These are phyloP conservation scores for Cucurbita pepo DNA, from an alignment of 306 rosid species.

Conservation along the genomic window DNA sequence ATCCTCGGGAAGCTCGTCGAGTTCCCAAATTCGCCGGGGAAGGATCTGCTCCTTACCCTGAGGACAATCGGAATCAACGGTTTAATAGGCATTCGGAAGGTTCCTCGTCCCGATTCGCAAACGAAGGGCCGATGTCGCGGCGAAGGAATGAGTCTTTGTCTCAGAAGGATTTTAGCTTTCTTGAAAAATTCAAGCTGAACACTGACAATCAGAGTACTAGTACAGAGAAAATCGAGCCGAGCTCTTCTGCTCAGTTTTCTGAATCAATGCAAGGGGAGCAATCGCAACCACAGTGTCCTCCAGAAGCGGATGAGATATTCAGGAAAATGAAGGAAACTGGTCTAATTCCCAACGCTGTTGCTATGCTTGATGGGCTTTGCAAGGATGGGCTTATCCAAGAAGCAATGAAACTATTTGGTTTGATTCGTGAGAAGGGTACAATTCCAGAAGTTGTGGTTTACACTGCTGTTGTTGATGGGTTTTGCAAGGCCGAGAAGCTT, in stretches of 20 bases:
- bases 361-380: slow-evolving; percentile 96
- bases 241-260: slow-evolving; percentile 1
- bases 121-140: slow-evolving; percentile 6
- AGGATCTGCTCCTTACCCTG: not conserved
- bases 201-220: slow-evolving; percentile 12
- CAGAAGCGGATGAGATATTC: slow-evolving; percentile 69
- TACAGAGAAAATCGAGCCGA: slow-evolving; percentile 14
- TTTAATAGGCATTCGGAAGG: slow-evolving; percentile 7
- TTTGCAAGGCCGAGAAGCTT: slow-evolving; percentile 46
- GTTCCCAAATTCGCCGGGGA: not conserved
- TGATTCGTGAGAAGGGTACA: slow-evolving; percentile 80
- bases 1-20: slow-evolving; percentile 15
- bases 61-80: not conserved
- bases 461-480: slow-evolving; percentile 91
- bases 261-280: slow-evolving; percentile 12
- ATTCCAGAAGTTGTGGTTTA: slow-evolving; percentile 82
- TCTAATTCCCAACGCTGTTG: slow-evolving; percentile 81
- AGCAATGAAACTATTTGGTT: slow-evolving; percentile 76
- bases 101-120: slow-evolving; percentile 12
- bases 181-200: slow-evolving; percentile 54
- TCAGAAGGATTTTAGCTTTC: slow-evolving; percentile 41
- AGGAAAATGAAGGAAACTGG: slow-evolving; percentile 92
- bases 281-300: slow-evolving; percentile 21
- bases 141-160: slow-evolving; percentile 12
- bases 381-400: slow-evolving; percentile 90